Evolutionary conservation across 2,329 filamentous ascomycete genomes (phyloP).

Genomic region (Talaromyces piceae): DNA sequence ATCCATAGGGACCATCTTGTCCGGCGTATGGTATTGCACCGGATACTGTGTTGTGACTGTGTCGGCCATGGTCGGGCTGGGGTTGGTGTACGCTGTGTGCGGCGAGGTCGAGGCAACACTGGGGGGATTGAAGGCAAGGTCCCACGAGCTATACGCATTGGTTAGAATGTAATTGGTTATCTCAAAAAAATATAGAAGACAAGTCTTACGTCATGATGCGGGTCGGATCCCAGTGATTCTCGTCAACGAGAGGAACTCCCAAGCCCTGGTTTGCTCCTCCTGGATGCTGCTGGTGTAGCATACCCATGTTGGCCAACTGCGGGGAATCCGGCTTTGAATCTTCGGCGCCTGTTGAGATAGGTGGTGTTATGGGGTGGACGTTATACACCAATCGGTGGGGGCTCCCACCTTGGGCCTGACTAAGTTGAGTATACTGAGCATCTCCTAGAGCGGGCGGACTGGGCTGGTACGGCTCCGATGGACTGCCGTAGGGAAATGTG

Average conservation of each 20-base stretch:
- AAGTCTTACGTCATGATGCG: conserved; percentile 78
- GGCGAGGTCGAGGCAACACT: conserved; percentile 34
- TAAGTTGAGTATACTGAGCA: conserved; percentile 45
- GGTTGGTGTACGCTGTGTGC: conserved; percentile 30
- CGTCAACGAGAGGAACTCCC: conserved; percentile 54
- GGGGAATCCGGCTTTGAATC: conserved; percentile 71
- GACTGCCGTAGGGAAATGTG: conserved; percentile 79
- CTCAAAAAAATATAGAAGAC: background rate
- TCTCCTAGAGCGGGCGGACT: conserved; percentile 53
- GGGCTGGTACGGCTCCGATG: conserved; percentile 55
- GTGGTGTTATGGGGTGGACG: conserved; percentile 68
- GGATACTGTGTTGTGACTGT: conserved; percentile 26
- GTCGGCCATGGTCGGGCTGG: conserved; percentile 20
- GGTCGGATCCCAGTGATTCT: conserved; percentile 74
- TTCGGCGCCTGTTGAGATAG: conserved; percentile 64
- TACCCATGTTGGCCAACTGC: conserved; percentile 56
- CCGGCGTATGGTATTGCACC: conserved; percentile 23
- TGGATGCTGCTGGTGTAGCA: conserved; percentile 28
- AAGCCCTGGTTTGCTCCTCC: conserved; percentile 34
- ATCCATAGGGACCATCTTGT: conserved; percentile 23
- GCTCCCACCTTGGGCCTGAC: conserved; percentile 39
- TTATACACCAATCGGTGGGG: conserved; percentile 42
- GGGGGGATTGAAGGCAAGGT: conserved; percentile 68
- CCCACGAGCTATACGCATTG: conserved; percentile 66
- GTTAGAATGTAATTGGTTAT: conserved; percentile 22